Percentiles rank a stretch among this genome's conserved stretches.
Evolutionary conservation across 345 rosid genomes (phyloP).

Genomic region (Arabis alpina): DNA sequence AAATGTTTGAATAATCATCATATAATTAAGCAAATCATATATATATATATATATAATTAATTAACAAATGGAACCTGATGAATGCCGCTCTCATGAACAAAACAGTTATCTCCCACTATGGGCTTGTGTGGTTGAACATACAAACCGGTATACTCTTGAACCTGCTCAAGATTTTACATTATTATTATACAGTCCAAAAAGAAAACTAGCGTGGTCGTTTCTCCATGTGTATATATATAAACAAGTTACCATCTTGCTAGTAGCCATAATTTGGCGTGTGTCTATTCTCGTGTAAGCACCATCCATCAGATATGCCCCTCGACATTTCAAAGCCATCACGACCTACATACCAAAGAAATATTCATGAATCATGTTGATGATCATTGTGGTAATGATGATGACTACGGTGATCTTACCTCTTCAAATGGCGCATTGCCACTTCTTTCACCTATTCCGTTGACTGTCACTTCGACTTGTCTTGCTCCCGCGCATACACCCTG

Average conservation of each 20-base stretch:
- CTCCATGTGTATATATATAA: constrained; percentile 2
- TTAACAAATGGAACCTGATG: constrained; percentile 47
- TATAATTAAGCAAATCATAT: neutral
- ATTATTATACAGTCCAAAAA: neutral
- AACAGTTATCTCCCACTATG: constrained; percentile 88
- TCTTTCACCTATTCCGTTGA: constrained; percentile 97
- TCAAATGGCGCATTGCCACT: constrained; percentile 96
- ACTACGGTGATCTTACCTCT: constrained; percentile 56
- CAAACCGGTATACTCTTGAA: constrained; percentile 79
- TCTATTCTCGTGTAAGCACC: constrained; percentile 75
- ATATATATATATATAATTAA: neutral
- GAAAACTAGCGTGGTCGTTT: neutral
- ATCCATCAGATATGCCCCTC: constrained; percentile 68
- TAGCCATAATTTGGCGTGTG: constrained; percentile 70
- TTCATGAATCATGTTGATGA: neutral
- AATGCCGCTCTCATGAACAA: constrained; percentile 89
- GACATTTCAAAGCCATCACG: constrained; percentile 87
- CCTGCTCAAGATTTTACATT: constrained; percentile 47
- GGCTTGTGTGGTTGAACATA: constrained; percentile 89
- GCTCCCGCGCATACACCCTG: constrained; percentile 91
- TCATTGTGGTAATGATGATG: neutral
- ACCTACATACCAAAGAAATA: constrained; percentile 48
- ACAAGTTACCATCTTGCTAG: constrained; percentile 80
- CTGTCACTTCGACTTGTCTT: constrained; percentile 88
- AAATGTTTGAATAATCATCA: neutral